These are phyloP conservation scores for Sanghuangporus baumii DNA, from an alignment of 1,284 basidiomycete genomes.

Conservation along the genomic window DNA sequence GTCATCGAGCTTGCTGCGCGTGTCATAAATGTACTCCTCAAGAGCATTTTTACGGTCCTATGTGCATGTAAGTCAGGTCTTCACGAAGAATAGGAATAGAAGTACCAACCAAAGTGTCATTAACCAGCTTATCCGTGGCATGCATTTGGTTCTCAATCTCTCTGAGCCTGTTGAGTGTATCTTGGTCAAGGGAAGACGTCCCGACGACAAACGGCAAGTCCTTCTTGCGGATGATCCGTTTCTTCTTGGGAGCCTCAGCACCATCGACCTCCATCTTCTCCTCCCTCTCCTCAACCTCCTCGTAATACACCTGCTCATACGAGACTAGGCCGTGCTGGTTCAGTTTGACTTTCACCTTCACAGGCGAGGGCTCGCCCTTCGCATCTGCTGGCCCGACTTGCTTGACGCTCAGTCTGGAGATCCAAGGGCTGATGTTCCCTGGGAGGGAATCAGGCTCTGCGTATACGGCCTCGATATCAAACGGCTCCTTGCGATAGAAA, in stretches of 20 bases:
- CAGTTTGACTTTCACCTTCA: slow-evolving; percentile 86
- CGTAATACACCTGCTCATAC: slow-evolving; percentile 81
- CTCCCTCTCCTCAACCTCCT: slow-evolving; percentile 81
- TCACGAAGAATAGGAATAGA: background rate
- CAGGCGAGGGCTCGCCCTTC: slow-evolving; percentile 67
- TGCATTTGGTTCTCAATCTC: slow-evolving; percentile 86
- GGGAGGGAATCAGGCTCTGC: slow-evolving; percentile 67
- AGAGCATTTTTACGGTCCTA: slow-evolving; percentile 95
- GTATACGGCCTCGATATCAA: slow-evolving; percentile 83
- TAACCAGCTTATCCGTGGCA: slow-evolving; percentile 86
- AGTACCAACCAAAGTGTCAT: slow-evolving; percentile 80
- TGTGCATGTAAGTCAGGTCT: slow-evolving; percentile 8
- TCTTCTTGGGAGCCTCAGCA: slow-evolving; percentile 70
- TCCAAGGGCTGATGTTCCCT: slow-evolving; percentile 75
- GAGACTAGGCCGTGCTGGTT: slow-evolving; percentile 82
- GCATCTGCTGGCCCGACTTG: slow-evolving; percentile 57
- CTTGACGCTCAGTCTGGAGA: slow-evolving; percentile 78
- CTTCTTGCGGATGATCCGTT: slow-evolving; percentile 75
- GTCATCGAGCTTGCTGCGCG: slow-evolving; percentile 84
- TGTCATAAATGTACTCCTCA: slow-evolving; percentile 96
- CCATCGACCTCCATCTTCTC: slow-evolving; percentile 56
- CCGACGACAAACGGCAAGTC: slow-evolving; percentile 68
- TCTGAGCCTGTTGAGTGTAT: slow-evolving; percentile 56
- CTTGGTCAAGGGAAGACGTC: slow-evolving; percentile 57
- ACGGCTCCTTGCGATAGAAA: slow-evolving; percentile 85